These are phyloP conservation scores for Prunella vulgaris DNA, from an alignment of 257 asterid genomes.

Conservation along the genomic window DNA sequence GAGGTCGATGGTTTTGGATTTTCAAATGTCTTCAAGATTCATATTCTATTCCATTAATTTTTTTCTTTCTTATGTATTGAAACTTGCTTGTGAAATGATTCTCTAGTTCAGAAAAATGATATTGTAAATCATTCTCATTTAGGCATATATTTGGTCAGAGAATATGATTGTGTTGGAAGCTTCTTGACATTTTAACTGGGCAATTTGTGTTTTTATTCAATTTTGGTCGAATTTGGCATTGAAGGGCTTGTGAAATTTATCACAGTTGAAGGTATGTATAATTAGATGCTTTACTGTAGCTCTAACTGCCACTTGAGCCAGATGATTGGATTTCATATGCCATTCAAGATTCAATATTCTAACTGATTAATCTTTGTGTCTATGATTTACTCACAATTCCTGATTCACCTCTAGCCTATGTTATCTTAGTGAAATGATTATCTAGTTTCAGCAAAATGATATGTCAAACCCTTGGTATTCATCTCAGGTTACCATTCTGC, in stretches of 20 bases:
- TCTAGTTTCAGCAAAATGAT: background rate
- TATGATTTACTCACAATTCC: background rate
- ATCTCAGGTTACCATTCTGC: slow-evolving; percentile 61
- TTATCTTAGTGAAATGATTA: background rate
- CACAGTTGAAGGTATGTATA: background rate
- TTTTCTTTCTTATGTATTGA: background rate
- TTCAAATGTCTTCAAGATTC: background rate
- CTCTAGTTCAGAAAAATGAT: background rate
- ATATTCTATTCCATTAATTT: background rate
- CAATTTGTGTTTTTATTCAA: background rate
- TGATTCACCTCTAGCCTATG: background rate
- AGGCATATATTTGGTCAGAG: background rate
- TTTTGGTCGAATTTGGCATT: background rate
- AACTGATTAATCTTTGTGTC: background rate
- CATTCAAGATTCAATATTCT: background rate
- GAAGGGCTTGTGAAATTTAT: background rate
- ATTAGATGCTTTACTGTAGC: background rate
- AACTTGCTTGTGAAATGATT: background rate
- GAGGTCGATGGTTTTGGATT: background rate
- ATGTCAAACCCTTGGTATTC: background rate
- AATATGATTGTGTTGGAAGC: background rate
- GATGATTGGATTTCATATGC: background rate
- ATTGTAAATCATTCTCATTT: background rate
- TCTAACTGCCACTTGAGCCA: background rate
- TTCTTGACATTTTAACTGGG: background rate